Conservation (phyloP, 2,329 filamentous ascomycete genomes). For the Epichloe gansuensis region DNA sequence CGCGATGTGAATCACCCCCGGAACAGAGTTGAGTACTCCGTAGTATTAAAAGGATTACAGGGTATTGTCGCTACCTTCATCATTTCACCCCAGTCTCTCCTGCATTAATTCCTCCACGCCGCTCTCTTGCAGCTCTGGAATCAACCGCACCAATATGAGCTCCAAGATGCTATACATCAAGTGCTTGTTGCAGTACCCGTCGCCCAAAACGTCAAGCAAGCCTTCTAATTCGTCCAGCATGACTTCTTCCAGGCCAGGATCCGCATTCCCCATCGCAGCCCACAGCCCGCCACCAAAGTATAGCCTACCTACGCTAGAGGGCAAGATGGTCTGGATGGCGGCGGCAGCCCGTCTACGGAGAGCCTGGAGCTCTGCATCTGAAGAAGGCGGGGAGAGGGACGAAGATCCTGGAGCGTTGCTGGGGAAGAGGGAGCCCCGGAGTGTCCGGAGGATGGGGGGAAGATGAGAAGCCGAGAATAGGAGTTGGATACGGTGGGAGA, state of each 20-base stretch:
- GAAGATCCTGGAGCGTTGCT: conserved; percentile 62
- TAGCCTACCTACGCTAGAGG: conserved; percentile 32
- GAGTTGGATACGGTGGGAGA: conserved; percentile 43
- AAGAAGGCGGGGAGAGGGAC: conserved; percentile 45
- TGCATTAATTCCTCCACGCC: conserved; percentile 60
- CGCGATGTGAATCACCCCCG: no score
- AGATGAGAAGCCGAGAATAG: conserved; percentile 52
- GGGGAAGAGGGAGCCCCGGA: conserved; percentile 73
- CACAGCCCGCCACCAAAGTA: conserved; percentile 34
- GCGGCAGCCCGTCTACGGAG: conserved; percentile 56
- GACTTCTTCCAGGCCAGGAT: conserved; percentile 20
- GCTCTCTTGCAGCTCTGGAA: conserved; percentile 71
- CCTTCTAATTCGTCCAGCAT: conserved; percentile 48
- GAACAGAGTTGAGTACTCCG: neutral
- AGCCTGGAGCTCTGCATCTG: conserved; percentile 43
- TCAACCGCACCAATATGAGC: conserved; percentile 62
- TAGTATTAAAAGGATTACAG: neutral
- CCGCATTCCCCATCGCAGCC: conserved; percentile 12
- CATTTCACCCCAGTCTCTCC: conserved; percentile 42
- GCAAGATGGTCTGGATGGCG: conserved; percentile 38
- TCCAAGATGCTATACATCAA: conserved; percentile 74
- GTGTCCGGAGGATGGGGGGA: conserved; percentile 53
- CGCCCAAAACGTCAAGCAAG: conserved; percentile 61
- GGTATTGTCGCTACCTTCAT: neutral
- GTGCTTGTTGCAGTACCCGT: conserved; percentile 87